Percentiles rank a stretch among this genome's conserved stretches.
Evolutionary conservation across 2,329 filamentous ascomycete species (phyloP).

Genomic region (Cladosporium sp.): DNA sequence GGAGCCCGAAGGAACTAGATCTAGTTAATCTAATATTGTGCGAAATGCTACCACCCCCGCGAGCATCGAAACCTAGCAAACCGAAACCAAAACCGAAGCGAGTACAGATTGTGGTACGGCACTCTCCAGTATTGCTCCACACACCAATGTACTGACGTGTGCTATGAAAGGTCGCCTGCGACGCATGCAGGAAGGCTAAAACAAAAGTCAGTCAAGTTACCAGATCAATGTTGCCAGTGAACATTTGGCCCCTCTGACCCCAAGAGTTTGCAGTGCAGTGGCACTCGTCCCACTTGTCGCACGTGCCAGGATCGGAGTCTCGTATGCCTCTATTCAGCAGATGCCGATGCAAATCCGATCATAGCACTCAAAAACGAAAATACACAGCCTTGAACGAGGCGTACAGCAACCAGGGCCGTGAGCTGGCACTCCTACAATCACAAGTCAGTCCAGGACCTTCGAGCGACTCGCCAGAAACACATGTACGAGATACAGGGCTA

Average conservation of each 20-base stretch:
- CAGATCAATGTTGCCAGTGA: background rate
- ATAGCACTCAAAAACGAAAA: conserved; percentile 2
- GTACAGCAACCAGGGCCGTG: background rate
- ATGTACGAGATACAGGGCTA: background rate
- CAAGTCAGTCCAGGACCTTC: background rate
- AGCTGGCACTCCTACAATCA: background rate
- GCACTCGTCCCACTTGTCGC: background rate
- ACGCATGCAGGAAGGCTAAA: conserved; percentile 3
- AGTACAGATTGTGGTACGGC: background rate
- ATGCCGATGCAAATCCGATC: background rate
- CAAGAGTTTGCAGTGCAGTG: background rate
- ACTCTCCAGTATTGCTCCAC: background rate
- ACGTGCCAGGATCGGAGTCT: background rate
- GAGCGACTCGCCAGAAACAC: background rate
- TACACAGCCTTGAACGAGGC: background rate
- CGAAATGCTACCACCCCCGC: background rate
- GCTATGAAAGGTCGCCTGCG: background rate
- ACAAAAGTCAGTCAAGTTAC: background rate
- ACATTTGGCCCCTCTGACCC: background rate
- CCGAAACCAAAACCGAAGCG: background rate
- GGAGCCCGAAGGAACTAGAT: background rate
- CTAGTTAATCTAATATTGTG: background rate
- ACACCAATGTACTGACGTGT: background rate
- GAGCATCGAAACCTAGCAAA: background rate
- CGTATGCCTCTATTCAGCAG: background rate